A percentile compares a stretch with the other conserved stretches of the same genome.
Conservation (phyloP, 1,139 yeast species). For the Protomyces inouyei region DNA sequence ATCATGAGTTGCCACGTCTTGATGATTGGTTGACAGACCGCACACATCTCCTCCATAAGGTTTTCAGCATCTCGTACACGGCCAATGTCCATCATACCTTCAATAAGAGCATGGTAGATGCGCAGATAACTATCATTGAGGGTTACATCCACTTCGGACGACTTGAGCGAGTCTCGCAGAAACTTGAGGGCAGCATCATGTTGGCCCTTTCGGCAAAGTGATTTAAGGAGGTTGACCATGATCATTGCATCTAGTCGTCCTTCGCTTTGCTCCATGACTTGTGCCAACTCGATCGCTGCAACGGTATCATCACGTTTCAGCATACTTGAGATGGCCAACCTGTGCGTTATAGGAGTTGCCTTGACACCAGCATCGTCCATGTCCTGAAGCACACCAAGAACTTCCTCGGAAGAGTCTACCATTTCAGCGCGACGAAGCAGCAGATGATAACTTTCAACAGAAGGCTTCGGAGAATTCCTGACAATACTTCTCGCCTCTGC, state of each 20-base stretch:
- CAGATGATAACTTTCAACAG: background rate
- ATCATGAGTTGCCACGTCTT: conserved; percentile 12
- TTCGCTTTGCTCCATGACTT: background rate
- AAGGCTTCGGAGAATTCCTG: background rate
- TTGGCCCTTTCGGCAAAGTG: background rate
- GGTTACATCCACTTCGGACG: background rate
- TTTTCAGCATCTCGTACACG: background rate
- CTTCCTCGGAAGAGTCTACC: background rate
- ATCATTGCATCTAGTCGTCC: background rate
- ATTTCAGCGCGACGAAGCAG: background rate
- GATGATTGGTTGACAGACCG: background rate
- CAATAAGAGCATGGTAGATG: background rate
- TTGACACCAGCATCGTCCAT: background rate
- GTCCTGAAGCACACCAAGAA: background rate
- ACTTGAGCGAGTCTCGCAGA: background rate
- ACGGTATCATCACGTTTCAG: background rate
- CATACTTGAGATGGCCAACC: background rate
- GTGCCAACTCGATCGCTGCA: background rate
- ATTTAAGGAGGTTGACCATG: background rate
- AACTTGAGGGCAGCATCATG: background rate
- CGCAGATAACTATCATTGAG: background rate
- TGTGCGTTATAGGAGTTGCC: background rate
- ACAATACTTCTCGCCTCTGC: background rate
- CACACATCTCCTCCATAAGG: conserved; percentile 11
- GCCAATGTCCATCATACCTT: background rate